Evolutionary conservation across 352 stramenopile species (phyloP), one percentile per base, ranked within the genome.

Genomic region (Phytophthora pluvialis): DNA sequence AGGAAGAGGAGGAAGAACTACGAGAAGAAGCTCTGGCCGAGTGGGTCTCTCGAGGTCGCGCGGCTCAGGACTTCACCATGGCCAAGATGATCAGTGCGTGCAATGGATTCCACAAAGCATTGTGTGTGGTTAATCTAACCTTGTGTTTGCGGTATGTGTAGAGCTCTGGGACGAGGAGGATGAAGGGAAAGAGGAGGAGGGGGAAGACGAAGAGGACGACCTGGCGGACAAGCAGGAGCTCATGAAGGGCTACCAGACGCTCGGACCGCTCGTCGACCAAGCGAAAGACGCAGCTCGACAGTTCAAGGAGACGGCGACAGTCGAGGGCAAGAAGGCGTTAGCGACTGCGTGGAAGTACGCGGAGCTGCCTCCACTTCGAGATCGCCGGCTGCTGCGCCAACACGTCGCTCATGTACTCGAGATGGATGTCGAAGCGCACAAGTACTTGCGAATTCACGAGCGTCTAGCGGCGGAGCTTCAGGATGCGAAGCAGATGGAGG

Each of bases 111-210:
- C 38, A 8, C n/a, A 26, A 38, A 38, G 5, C 4, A 28, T 57
- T 25, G 29, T 4, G 9, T 21, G 40, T 48, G 15, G 11, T 33
- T 4, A 29, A 25, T n/a, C 52, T 1, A 3, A 29, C 51, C n/a
- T n/a, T n/a, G n/a, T n/a, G n/a, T n/a, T n/a, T 36, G 2, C 38
- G 35, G 11, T 13, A 26, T 21, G 26, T 44, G 3, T 16, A 93
- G 85, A 84, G 33, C 64, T 94, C 13, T 94, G 85, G 85, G 67
- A 77, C 1, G 74, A 90, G 25, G 83, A 94, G 51, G 83, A 84
- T 43, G 70, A 75, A 1, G 80, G 66, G 3, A 65, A 81, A 3
- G 73, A 60, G 54, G 77, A 21, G 21, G 21, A 21, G 21, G 21
- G 2, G 21, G 21, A 81, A 26, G 75, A 81, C 2, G 80, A 81